These are phyloP conservation scores for Kalanchoe fedtschenkoi DNA, from an alignment of 164 flowering plant genomes.

Conservation along the genomic window DNA sequence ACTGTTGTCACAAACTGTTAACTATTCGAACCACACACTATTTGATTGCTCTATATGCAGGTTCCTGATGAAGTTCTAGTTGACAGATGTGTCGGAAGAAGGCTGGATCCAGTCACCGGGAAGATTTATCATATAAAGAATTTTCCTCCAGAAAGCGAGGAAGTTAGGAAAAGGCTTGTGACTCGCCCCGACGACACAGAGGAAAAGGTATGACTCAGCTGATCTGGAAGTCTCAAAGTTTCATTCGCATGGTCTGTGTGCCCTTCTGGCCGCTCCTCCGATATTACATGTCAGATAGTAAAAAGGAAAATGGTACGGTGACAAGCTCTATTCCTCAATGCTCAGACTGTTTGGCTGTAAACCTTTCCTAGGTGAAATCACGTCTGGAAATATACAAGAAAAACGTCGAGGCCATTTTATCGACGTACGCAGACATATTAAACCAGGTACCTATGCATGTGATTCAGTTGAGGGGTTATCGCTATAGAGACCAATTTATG, in stretches of 20 bases:
- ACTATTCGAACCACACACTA: slow-evolving; percentile 8
- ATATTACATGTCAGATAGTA: background rate
- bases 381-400: slow-evolving; percentile 54
- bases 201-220: slow-evolving; percentile 51
- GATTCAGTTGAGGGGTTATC: background rate
- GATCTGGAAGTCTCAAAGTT: background rate
- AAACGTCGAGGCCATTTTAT: slow-evolving; percentile 47
- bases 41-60: slow-evolving; percentile 32
- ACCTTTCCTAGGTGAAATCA: slow-evolving; percentile 42
- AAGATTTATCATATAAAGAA: slow-evolving; percentile 70
- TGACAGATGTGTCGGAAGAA: slow-evolving; percentile 87
- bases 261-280: background rate
- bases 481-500: too few relatives aligned
- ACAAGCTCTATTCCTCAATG: background rate
- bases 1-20: background rate
- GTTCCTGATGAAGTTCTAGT: slow-evolving; percentile 92
- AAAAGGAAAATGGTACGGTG: background rate
- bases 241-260: background rate
- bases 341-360: background rate
- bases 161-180: slow-evolving; percentile 60
- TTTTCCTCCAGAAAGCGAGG: slow-evolving; percentile 79
- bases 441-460: slow-evolving; percentile 29
- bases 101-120: slow-evolving; percentile 81
- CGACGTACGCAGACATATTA: slow-evolving; percentile 41
- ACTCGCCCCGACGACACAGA: slow-evolving; percentile 83